phyloP scores from a whole-genome alignment of 2,329 filamentous ascomycete genomes.

The Macrophomina phaseolina region DNA sequence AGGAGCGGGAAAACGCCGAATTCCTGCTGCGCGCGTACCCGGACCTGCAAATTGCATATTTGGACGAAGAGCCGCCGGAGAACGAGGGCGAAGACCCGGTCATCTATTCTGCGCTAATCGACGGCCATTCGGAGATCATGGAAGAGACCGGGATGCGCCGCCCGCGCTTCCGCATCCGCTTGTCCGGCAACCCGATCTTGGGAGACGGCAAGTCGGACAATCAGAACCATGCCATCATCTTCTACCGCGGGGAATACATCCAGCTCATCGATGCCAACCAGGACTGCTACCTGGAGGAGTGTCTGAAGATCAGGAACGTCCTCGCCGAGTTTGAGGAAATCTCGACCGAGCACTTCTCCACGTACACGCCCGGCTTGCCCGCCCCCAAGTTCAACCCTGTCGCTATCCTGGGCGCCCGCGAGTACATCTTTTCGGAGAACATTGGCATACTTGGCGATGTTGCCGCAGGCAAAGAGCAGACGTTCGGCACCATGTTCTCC shows the following conservation, averaged over 20 bases:
- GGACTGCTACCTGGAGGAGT: slow-evolving; percentile 99
- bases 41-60: slow-evolving; percentile 94
- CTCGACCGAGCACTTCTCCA: slow-evolving; percentile 94
- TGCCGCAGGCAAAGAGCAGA: slow-evolving; percentile 98
- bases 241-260: slow-evolving; percentile 99
- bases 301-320: slow-evolving; percentile 96
- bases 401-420: slow-evolving; percentile 95
- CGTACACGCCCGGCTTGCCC: slow-evolving; percentile 92
- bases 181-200: slow-evolving; percentile 97
- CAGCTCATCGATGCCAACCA: slow-evolving; percentile 99
- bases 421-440: slow-evolving; percentile 99
- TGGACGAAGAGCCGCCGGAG: slow-evolving; percentile 90
- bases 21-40: slow-evolving; percentile 97
- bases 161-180: slow-evolving; percentile 95
- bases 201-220: slow-evolving; percentile 99
- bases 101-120: slow-evolving; percentile 92
- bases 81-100: slow-evolving; percentile 94
- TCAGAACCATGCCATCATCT: slow-evolving; percentile 97
- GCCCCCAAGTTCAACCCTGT: slow-evolving; percentile 76
- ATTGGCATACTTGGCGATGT: slow-evolving; percentile 98
- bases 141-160: slow-evolving; percentile 90
- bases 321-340: slow-evolving; percentile 98
- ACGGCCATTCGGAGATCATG: slow-evolving; percentile 96
- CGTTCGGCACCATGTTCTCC: slow-evolving; percentile 98
- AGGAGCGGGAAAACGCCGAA: slow-evolving; percentile 98